Percentiles rank a stretch among this genome's conserved stretches.
Conservation (phyloP, 192 early-diverging fungal genomes). For the Coemansia sp. region DNA sequence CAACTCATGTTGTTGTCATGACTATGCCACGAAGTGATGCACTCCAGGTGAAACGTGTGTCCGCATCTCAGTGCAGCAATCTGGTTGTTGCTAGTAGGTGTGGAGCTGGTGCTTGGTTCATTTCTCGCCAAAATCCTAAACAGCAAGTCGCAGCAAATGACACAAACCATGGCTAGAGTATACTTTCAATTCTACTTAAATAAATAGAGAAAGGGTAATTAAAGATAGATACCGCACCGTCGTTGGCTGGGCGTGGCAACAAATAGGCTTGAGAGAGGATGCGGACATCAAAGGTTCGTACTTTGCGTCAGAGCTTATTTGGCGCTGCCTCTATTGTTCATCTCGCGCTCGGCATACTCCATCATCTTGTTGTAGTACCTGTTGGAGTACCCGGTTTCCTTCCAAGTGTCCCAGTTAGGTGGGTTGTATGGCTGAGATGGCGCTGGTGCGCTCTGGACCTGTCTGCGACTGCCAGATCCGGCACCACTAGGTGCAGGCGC, state of each 20-base stretch:
- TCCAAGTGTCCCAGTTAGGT: background rate
- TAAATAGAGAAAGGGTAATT: background rate
- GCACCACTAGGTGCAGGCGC: background rate
- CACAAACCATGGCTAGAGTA: constrained; percentile 2
- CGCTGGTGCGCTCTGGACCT: background rate
- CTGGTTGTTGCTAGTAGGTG: background rate
- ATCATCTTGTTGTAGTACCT: constrained; percentile 1
- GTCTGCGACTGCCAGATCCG: background rate
- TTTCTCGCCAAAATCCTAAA: background rate
- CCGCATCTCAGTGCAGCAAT: background rate
- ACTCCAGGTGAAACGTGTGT: background rate
- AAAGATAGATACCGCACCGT: background rate
- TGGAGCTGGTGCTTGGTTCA: background rate
- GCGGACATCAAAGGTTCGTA: background rate
- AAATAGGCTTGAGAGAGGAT: no score
- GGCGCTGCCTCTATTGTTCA: background rate
- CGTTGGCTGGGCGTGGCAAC: background rate
- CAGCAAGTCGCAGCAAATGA: background rate
- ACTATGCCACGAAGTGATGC: background rate
- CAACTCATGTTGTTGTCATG: background rate
- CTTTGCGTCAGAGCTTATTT: background rate
- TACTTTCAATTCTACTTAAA: background rate
- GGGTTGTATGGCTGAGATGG: background rate
- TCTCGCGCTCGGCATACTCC: constrained; percentile 1
- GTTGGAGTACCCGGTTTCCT: background rate